These are phyloP conservation scores for Pseudoneurospora amorphoporcata DNA, from an alignment of 495 filamentous ascomycete species.

Conservation along the genomic window DNA sequence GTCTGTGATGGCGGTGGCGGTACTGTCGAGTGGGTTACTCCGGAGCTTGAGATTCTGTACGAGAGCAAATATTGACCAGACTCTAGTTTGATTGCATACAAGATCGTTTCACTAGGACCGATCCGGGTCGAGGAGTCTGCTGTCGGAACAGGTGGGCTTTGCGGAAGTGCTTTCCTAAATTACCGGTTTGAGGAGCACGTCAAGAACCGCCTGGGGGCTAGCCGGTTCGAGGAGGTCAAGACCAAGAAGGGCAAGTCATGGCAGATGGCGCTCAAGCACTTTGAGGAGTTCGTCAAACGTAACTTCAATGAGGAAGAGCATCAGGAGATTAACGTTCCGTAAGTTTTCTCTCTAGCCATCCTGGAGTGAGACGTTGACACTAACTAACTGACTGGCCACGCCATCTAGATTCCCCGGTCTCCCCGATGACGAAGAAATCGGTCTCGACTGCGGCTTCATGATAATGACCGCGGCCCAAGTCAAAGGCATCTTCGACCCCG, in stretches of 20 bases:
- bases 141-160: conserved; percentile 54
- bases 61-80: conserved; percentile 12
- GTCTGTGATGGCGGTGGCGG: conserved; percentile 73
- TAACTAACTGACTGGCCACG: not conserved
- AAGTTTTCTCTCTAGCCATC: conserved; percentile 6
- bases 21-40: conserved; percentile 46
- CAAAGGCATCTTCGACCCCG: conserved; percentile 55
- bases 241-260: conserved; percentile 49
- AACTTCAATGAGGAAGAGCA: conserved; percentile 69
- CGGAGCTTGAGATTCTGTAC: conserved; percentile 8
- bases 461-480: conserved; percentile 50
- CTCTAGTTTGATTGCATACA: conserved; percentile 54
- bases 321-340: conserved; percentile 57
- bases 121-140: conserved; percentile 54
- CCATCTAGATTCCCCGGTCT: conserved; percentile 52
- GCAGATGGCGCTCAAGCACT: conserved; percentile 64
- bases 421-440: conserved; percentile 53
- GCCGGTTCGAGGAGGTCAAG: conserved; percentile 51
- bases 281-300: conserved; percentile 58
- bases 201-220: conserved; percentile 44
- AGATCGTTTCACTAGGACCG: conserved; percentile 48
- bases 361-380: not conserved
- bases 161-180: conserved; percentile 62
- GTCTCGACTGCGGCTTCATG: conserved; percentile 54
- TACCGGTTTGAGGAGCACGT: conserved; percentile 59